phyloP scores from a whole-genome alignment of 352 stramenopile genomes.

The Globisporangium megalacanthum region DNA sequence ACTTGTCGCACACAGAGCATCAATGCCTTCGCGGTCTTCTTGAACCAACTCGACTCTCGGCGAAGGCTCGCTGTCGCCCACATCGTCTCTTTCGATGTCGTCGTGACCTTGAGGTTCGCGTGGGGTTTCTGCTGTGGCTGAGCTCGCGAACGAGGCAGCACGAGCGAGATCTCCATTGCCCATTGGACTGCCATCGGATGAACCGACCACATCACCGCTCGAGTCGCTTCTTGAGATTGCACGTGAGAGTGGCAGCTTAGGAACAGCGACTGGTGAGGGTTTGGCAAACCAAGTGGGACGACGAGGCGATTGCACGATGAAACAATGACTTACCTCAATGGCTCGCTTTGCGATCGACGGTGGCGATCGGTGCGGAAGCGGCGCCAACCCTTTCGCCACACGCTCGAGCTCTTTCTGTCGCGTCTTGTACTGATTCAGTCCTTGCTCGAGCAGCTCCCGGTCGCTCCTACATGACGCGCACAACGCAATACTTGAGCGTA shows the following conservation, averaged over 20 bases:
- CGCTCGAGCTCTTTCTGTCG: slow-evolving; percentile 57
- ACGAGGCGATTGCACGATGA: too few species aligned
- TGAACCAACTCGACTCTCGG: slow-evolving; percentile 1
- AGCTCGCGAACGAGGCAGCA: too few species aligned
- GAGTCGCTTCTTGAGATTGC: too few species aligned
- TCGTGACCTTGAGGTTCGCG: too few species aligned
- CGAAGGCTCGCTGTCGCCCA: not conserved
- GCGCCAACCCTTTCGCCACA: slow-evolving; percentile 33
- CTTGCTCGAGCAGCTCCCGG: slow-evolving; percentile 41
- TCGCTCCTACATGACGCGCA: slow-evolving; percentile 27
- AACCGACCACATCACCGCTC: too few species aligned
- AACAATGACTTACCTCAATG: not conserved
- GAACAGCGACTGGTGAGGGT: too few species aligned
- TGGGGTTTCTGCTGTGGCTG: not conserved
- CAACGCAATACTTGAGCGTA: not conserved
- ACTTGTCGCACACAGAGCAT: not conserved
- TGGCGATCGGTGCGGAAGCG: slow-evolving; percentile 7
- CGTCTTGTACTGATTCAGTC: slow-evolving; percentile 46
- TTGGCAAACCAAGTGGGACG: too few species aligned
- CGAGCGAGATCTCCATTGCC: too few species aligned
- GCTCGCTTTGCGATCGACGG: not conserved
- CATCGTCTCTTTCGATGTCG: too few species aligned
- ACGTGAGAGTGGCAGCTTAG: too few species aligned
- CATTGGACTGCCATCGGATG: too few species aligned
- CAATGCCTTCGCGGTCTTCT: not conserved